Conservation (phyloP, 1,284 basidiomycete species). For the Hypsizygus ulmarius region DNA sequence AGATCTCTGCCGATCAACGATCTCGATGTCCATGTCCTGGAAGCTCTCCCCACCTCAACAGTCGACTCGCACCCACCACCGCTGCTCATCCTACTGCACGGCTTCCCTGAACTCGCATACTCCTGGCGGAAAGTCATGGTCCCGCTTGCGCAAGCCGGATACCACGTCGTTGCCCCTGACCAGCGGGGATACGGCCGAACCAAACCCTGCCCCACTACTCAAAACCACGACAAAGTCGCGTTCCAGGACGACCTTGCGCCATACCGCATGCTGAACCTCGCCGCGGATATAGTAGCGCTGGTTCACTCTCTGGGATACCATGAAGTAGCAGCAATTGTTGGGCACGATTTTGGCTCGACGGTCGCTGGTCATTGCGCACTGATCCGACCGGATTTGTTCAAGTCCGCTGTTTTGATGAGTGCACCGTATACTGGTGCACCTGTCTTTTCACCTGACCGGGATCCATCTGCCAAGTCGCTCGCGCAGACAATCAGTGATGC, state of each 20-base stretch:
- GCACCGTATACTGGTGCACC: conserved; percentile 50
- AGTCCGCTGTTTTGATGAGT: conserved; percentile 57
- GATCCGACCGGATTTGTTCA: conserved; percentile 55
- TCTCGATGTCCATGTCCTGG: conserved; percentile 51
- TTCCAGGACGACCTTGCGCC: conserved; percentile 46
- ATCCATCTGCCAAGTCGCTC: conserved; percentile 12
- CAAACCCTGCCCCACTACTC: conserved; percentile 12
- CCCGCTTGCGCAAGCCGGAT: conserved; percentile 48
- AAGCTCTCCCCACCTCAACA: conserved; percentile 34
- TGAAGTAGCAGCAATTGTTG: conserved; percentile 47
- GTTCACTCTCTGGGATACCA: conserved; percentile 50
- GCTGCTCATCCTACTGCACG: conserved; percentile 59
- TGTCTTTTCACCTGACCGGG: conserved; percentile 23
- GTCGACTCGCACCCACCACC: conserved; percentile 20
- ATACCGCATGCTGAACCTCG: conserved; percentile 49
- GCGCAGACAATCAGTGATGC: conserved; percentile 23
- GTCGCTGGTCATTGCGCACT: conserved; percentile 53
- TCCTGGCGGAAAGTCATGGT: conserved; percentile 59
- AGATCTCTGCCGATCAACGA: conserved; percentile 34
- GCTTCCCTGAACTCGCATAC: conserved; percentile 63
- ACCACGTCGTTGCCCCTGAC: conserved; percentile 53
- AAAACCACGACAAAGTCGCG: conserved; percentile 1
- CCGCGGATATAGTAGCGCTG: conserved; percentile 50
- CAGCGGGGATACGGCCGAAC: conserved; percentile 49
- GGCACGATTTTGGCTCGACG: conserved; percentile 59